phyloP scores from a whole-genome alignment of 441 rosid genomes.

The Pelargonium cotyledonis region DNA sequence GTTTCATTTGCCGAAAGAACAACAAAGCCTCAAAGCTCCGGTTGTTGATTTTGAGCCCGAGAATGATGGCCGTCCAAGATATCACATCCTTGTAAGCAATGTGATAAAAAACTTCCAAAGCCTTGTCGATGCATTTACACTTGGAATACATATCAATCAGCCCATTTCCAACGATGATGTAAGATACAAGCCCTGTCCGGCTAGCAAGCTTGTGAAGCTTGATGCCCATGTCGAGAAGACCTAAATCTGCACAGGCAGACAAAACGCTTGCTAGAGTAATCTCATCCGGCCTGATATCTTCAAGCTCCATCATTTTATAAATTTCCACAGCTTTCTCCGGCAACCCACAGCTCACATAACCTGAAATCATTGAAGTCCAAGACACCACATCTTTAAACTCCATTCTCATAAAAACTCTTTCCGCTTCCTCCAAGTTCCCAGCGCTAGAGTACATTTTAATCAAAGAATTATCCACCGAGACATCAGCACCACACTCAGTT shows the following conservation, averaged over 20 bases:
- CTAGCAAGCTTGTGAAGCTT: slow-evolving; percentile 66
- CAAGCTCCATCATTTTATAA: slow-evolving; percentile 56
- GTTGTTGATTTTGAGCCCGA: slow-evolving; percentile 72
- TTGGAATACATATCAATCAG: slow-evolving; percentile 90
- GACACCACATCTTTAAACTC: slow-evolving; percentile 64
- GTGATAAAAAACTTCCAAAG: slow-evolving; percentile 63
- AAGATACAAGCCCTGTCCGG: slow-evolving; percentile 53
- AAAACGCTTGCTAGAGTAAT: slow-evolving; percentile 66
- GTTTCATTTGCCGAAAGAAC: slow-evolving; percentile 66
- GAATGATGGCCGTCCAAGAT: slow-evolving; percentile 82
- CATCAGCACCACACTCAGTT: slow-evolving; percentile 40
- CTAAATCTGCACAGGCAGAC: slow-evolving; percentile 71
- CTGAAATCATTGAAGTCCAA: slow-evolving; percentile 84
- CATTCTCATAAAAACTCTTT: slow-evolving; percentile 49
- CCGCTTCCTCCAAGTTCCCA: slow-evolving; percentile 63
- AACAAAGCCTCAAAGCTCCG: slow-evolving; percentile 70
- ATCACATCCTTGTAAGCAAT: slow-evolving; percentile 69
- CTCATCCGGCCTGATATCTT: slow-evolving; percentile 55
- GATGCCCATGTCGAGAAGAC: slow-evolving; percentile 56
- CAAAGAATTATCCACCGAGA: slow-evolving; percentile 60
- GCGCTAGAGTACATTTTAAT: slow-evolving; percentile 56
- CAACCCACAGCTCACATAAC: slow-evolving; percentile 47
- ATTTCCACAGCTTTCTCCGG: slow-evolving; percentile 62
- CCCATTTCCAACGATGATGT: slow-evolving; percentile 57
- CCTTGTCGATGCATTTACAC: slow-evolving; percentile 71